Conservation (phyloP, 768 basidiomycete genomes). For the Hypholoma fasciculare region DNA sequence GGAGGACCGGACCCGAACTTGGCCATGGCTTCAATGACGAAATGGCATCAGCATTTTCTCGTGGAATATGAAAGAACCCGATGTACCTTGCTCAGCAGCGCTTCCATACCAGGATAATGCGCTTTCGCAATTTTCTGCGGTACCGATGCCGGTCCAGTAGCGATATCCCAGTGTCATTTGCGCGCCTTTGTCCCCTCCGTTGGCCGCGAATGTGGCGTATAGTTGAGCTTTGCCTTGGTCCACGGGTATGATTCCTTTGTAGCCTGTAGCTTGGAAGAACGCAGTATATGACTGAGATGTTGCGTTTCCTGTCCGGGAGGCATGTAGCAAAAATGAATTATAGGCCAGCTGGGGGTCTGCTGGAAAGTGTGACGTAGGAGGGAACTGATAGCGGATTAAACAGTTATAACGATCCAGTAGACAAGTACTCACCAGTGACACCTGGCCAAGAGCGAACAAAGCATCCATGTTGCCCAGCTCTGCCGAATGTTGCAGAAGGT, state of each 20-base stretch:
- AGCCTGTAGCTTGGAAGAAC: constrained; percentile 90
- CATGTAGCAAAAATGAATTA: constrained; percentile 63
- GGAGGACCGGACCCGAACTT: constrained; percentile 85
- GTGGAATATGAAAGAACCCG: background rate
- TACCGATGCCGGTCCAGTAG: constrained; percentile 95
- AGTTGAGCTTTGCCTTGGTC: constrained; percentile 85
- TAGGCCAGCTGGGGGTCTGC: constrained; percentile 64
- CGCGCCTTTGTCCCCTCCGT: constrained; percentile 82
- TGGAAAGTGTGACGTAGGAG: constrained; percentile 66
- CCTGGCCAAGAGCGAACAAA: constrained; percentile 61
- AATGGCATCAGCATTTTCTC: background rate
- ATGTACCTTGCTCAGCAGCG: constrained; percentile 81
- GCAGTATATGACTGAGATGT: constrained; percentile 84
- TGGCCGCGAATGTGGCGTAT: constrained; percentile 92
- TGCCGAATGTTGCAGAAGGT: constrained; percentile 77
- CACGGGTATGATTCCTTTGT: constrained; percentile 57
- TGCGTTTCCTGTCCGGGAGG: constrained; percentile 74
- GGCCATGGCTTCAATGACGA: constrained; percentile 61
- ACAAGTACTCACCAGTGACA: constrained; percentile 58
- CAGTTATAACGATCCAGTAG: background rate
- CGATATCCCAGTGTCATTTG: constrained; percentile 94
- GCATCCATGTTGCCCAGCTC: constrained; percentile 79
- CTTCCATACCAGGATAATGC: constrained; percentile 89
- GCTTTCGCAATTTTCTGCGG: constrained; percentile 79
- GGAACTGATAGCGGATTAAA: constrained; percentile 47